These are phyloP conservation scores for Malus hybrid DNA, from an alignment of 331 rosid genomes.

Conservation along the genomic window DNA sequence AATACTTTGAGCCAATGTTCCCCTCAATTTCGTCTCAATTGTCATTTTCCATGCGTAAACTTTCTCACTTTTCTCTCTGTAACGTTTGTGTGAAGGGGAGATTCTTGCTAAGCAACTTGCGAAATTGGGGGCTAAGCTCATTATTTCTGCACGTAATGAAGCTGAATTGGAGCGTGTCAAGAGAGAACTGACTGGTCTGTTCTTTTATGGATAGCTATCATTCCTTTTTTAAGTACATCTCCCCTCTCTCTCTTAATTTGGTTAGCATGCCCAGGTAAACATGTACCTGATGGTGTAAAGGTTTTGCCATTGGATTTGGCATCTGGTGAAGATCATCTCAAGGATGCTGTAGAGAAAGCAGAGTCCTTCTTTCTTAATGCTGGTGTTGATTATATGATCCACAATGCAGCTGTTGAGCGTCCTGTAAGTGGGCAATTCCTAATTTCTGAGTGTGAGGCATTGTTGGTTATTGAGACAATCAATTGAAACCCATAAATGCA, in stretches of 20 bases:
- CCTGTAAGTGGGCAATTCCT: slow-evolving; percentile 60
- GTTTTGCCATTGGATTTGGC: slow-evolving; percentile 75
- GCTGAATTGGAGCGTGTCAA: slow-evolving; percentile 70
- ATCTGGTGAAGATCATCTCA: slow-evolving; percentile 71
- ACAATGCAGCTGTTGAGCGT: slow-evolving; percentile 94
- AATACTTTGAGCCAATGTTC: neutral
- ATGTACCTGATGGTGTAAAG: slow-evolving; percentile 66
- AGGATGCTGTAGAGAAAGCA: slow-evolving; percentile 63
- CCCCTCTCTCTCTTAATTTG: slow-evolving; percentile 2
- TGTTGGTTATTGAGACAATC: neutral
- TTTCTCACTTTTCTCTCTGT: neutral
- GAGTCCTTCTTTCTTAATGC: slow-evolving; percentile 61
- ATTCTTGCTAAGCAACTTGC: slow-evolving; percentile 84
- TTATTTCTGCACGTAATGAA: slow-evolving; percentile 86
- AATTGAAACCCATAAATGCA: neutral
- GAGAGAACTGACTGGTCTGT: slow-evolving; percentile 63
- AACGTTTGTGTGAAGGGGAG: slow-evolving; percentile 51
- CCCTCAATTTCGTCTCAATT: neutral
- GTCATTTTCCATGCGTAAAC: neutral
- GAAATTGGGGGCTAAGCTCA: slow-evolving; percentile 83
- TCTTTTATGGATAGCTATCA: neutral
- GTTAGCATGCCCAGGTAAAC: slow-evolving; percentile 54
- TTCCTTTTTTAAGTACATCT: neutral
- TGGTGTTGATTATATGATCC: slow-evolving; percentile 92
- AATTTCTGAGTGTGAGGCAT: slow-evolving; percentile 12